A percentile compares a stretch with the other conserved stretches of the same genome.
Conservation (phyloP, 148 eudicot species). For the Rheum nobile region DNA sequence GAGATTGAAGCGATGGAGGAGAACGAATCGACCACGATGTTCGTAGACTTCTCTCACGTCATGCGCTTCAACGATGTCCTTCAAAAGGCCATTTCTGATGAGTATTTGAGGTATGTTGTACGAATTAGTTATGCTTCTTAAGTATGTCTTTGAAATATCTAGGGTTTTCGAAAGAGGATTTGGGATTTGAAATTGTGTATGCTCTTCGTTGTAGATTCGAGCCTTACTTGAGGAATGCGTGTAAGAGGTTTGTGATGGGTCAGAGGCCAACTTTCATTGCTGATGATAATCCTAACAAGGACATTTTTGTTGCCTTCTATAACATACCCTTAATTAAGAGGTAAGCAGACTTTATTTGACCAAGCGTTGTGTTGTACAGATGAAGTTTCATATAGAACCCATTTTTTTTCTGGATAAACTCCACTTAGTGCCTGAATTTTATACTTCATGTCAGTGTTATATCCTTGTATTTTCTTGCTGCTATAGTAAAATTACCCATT, state of each 20-base stretch:
- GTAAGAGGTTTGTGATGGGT: constrained; percentile 82
- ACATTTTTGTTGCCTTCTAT: constrained; percentile 69
- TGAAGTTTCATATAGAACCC: no score
- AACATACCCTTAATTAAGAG: constrained; percentile 81
- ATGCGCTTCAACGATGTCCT: constrained; percentile 79
- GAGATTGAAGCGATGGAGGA: constrained; percentile 70
- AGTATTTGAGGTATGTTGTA: constrained; percentile 48
- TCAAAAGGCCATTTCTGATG: constrained; percentile 76
- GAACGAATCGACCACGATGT: constrained; percentile 81
- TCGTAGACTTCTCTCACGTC: constrained; percentile 84
- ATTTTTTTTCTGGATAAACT: neutral
- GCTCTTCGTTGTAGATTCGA: constrained; percentile 41
- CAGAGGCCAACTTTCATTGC: constrained; percentile 56
- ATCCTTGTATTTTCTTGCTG: neutral
- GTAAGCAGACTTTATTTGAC: constrained; percentile 13
- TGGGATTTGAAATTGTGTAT: neutral
- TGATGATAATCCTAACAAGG: constrained; percentile 83
- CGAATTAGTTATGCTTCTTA: neutral
- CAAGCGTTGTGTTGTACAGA: neutral
- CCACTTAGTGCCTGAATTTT: neutral
- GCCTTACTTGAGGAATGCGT: constrained; percentile 71
- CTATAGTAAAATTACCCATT: neutral
- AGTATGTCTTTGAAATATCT: neutral
- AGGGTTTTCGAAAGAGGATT: neutral
- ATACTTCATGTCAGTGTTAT: neutral